phyloP scores from a whole-genome alignment of 164 flowering plant genomes.

The Chimonanthus praecox region DNA sequence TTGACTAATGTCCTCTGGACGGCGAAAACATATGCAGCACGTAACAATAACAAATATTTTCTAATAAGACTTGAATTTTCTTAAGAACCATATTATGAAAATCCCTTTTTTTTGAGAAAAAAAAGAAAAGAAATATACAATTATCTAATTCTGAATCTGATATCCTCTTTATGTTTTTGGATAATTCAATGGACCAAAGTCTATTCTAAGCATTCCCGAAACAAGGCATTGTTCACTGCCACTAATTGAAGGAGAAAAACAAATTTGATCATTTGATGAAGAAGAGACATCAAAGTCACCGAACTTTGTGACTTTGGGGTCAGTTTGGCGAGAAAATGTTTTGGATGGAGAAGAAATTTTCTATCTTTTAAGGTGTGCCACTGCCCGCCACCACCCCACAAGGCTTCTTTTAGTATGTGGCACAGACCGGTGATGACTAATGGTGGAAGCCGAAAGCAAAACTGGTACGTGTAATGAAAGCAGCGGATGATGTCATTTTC shows the following conservation, averaged over 20 bases:
- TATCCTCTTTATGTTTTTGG: background rate
- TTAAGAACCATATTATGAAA: no score
- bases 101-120: no score
- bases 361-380: background rate
- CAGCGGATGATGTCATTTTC: background rate
- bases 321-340: background rate
- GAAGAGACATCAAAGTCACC: background rate
- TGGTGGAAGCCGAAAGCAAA: background rate
- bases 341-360: background rate
- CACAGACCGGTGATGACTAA: no score
- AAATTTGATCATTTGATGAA: background rate
- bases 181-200: background rate
- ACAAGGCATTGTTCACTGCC: background rate
- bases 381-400: no score
- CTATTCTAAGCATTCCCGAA: background rate
- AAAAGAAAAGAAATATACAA: no score
- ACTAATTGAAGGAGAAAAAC: no score
- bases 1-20: no score
- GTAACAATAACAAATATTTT: no score
- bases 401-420: no score
- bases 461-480: background rate
- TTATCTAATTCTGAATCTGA: background rate
- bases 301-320: background rate
- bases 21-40: no score
- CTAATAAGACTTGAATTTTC: no score